Percentiles rank a stretch among this genome's conserved stretches.
Evolutionary conservation across 208 protist species (phyloP).

Genomic region (Leptomonas seymouri): DNA sequence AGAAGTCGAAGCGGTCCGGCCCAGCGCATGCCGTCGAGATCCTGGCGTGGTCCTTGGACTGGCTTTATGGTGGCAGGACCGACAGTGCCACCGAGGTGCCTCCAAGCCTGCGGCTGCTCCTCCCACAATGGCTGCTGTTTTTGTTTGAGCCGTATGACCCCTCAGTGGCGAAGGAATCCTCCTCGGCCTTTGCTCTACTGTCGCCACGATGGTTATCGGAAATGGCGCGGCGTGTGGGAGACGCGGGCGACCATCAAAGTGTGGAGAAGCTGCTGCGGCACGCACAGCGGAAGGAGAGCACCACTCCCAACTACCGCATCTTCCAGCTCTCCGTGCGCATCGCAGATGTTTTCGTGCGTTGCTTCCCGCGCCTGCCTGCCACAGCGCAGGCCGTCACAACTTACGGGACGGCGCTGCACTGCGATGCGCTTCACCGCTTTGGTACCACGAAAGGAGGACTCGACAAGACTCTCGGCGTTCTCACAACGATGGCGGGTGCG

Average conservation of each 20-base stretch:
- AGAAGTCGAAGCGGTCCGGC: conserved; percentile 19
- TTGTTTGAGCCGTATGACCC: conserved; percentile 17
- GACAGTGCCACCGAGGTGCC: not conserved
- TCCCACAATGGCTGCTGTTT: conserved; percentile 25
- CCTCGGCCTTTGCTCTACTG: conserved; percentile 7
- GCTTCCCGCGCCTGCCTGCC: conserved; percentile 19
- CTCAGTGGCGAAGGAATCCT: not conserved
- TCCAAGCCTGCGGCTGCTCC: not conserved
- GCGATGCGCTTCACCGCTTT: conserved; percentile 24
- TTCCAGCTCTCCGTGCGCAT: conserved; percentile 32
- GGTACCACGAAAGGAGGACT: conserved; percentile 32
- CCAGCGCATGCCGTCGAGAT: conserved; percentile 23
- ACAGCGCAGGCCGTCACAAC: conserved; percentile 10
- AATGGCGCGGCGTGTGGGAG: conserved; percentile 10
- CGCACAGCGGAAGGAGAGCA: conserved; percentile 6
- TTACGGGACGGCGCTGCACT: conserved; percentile 25
- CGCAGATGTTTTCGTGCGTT: conserved; percentile 13
- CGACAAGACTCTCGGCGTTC: conserved; percentile 30
- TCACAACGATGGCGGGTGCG: conserved; percentile 54
- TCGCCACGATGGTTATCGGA: conserved; percentile 18
- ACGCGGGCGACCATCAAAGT: not conserved
- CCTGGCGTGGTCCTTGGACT: conserved; percentile 30
- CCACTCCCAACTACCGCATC: conserved; percentile 1
- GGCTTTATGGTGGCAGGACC: conserved; percentile 3
- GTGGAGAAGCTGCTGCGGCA: conserved; percentile 25